Evolutionary conservation across 2,329 filamentous ascomycete species (phyloP).

Genomic region (Neopestalotiopsis rosae): DNA sequence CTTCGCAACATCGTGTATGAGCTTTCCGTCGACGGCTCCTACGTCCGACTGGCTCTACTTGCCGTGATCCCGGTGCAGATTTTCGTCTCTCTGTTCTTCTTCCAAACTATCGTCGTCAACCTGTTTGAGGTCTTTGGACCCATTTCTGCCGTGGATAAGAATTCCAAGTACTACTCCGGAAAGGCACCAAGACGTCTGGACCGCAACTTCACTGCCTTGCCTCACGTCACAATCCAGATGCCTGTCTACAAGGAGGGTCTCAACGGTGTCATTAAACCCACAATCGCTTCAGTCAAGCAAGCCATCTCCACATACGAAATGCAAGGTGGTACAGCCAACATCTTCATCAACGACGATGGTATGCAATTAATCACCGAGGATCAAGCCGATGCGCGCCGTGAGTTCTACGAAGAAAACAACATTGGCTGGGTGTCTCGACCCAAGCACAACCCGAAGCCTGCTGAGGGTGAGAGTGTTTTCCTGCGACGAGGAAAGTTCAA

Average conservation of each 20-base stretch:
- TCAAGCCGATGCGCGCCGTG: slow-evolving; percentile 52
- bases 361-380: slow-evolving; percentile 64
- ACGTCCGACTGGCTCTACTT: slow-evolving; percentile 58
- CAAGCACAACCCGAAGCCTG: slow-evolving; percentile 55
- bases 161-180: slow-evolving; percentile 53
- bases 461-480: slow-evolving; percentile 55
- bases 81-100: slow-evolving; percentile 60
- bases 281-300: slow-evolving; percentile 59
- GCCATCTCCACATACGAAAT: slow-evolving; percentile 65
- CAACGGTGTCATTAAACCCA: slow-evolving; percentile 57
- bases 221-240: slow-evolving; percentile 55
- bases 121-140: slow-evolving; percentile 57
- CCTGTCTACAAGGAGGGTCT: slow-evolving; percentile 57
- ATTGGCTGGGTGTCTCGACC: slow-evolving; percentile 63
- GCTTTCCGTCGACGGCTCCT: slow-evolving; percentile 57
- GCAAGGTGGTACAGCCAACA: slow-evolving; percentile 70
- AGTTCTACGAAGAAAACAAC: slow-evolving; percentile 63
- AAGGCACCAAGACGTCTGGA: slow-evolving; percentile 41
- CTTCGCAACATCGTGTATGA: slow-evolving; percentile 61
- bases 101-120: slow-evolving; percentile 54
- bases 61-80: slow-evolving; percentile 57
- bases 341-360: slow-evolving; percentile 73
- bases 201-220: slow-evolving; percentile 46
- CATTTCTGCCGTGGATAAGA: slow-evolving; percentile 48
- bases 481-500: slow-evolving; percentile 70